Base-by-base conservation (phyloP, 2,329 filamentous ascomycete species). In the Clonostachys chloroleuca region DNA sequence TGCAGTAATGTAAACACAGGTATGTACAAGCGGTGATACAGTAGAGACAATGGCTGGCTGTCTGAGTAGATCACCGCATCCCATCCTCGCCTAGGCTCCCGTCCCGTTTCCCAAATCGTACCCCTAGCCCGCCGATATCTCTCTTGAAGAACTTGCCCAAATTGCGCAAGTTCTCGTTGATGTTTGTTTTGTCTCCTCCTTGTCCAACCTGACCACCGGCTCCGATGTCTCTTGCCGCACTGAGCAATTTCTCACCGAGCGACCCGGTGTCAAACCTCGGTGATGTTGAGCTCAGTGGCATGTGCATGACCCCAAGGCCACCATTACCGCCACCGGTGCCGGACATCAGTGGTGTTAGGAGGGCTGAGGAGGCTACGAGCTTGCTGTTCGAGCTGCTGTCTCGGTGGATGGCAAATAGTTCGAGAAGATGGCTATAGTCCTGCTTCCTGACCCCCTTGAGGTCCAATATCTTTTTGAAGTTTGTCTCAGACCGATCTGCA, bases 401-500 rank as follows among this genome's bases (percentile, higher is more conserved):
- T 42, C 91, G 83, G 61, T 95, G 89, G 45, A 85, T 76, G 40
- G 68, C 68, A 70, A 96, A 97, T 5, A 97, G 77, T 64, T 99
- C 94, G 34, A 96, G 70, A 3, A 97, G 82, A 52, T 89, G 83
- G 4, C 79, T 71, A 59, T 96, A 89, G 51, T 99, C 94, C 51
- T 81, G 75, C 61, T 91, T 92, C 52, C 86, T 81, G 50, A 99
- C 86, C 42, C 94, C 94, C 67, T 99, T 99, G 52, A 99, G 78
- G 44, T 99, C 94, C 42, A 99, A 82, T 50, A 99, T 87, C 70
- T 96, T 97, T 62, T 85, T 85, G 79, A 99, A 99, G 69, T 99
- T 99, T 59, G 83, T 81, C 63, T 97, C 94, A 53, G 87, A 95
- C 47, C 88, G 85, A 73, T 99, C 94, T 55, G 83, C 91, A 54